Base-by-base conservation (phyloP, 225 moss, liverwort and hornwort genomes). In the Rhytidiadelphus loreus region DNA sequence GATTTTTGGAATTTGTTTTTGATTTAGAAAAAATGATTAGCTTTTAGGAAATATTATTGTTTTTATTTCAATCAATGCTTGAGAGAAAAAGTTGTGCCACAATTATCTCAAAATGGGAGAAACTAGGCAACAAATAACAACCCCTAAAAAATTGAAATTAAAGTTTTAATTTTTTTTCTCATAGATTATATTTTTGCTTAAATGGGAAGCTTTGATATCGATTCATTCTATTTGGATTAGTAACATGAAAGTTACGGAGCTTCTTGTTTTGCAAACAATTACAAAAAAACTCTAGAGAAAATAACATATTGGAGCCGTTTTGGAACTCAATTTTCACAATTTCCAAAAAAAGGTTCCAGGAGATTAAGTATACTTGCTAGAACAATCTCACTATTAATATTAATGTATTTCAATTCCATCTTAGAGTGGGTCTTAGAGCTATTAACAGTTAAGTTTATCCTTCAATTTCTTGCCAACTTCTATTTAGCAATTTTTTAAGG, bases 261-360 rank as follows among this genome's bases (percentile, higher is more conserved):
- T n/a, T n/a, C 12, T n/a, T 66, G 12, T 12, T 37, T 66, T 21
- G 12, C 2, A 12, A 66, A 21, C 4, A 12, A 37, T n/a, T 1
- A 21, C 4, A 66, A n/a, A 17, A n/a, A n/a, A 12, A 4, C 12
- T 6, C 0, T 11, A 1, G 37, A n/a, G 0, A 66, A 66, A 22
- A 66, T 37, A 22, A n/a, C 3, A 13, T 26, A 60, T 7, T 6
- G 5, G 6, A 59, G 12, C 12, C 3, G 2, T 26, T 59, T 26
- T 12, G 5, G 8, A 59, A 6, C 6, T 26, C 26, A 59, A 59
- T 26, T 26, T 26, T 59, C 6, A 10, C 26, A 26, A 59, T 59
- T 26, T 59, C 1, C 12, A 25, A 26, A 26, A 26, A 59, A 59
- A 25, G 6, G 14, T 25, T 59, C 59, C 12, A 25, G 1, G 25